These are phyloP conservation scores for Turnera subulata DNA, from an alignment of 345 rosid genomes.

Conservation along the genomic window DNA sequence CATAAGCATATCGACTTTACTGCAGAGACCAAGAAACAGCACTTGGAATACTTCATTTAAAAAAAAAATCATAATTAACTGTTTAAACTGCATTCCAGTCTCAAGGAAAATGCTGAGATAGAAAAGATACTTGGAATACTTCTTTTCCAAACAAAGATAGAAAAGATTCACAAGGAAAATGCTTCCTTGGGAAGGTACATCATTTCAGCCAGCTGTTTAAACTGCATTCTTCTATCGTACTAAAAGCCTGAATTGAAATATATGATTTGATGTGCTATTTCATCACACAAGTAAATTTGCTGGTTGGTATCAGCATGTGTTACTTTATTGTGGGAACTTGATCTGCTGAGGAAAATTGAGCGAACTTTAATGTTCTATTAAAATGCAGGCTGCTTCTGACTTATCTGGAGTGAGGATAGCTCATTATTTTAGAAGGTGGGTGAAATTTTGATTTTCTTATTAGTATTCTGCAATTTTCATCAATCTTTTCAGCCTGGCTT, in stretches of 20 bases:
- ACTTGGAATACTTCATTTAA: too few species aligned
- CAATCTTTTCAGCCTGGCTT: too few species aligned
- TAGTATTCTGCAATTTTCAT: too few species aligned
- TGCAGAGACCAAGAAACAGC: too few species aligned
- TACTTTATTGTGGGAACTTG: too few species aligned
- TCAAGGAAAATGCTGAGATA: too few species aligned
- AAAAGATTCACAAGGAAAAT: constrained; percentile 94
- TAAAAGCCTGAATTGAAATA: neutral
- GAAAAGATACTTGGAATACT: too few species aligned
- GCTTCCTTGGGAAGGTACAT: constrained; percentile 89
- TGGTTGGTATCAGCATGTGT: too few species aligned
- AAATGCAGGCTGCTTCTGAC: neutral
- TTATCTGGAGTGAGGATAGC: neutral
- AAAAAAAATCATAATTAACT: too few species aligned
- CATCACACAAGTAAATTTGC: too few species aligned
- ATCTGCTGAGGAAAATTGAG: neutral
- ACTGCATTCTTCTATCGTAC: neutral
- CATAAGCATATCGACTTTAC: too few species aligned
- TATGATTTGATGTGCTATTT: neutral
- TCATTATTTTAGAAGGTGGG: neutral
- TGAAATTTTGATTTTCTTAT: neutral
- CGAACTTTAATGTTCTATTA: neutral
- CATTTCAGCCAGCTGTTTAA: neutral
- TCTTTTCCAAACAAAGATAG: constrained; percentile 85
- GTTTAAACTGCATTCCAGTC: too few species aligned